Conservation (phyloP, 73 alveolate genomes). For the Paramecium tetraurelia region DNA sequence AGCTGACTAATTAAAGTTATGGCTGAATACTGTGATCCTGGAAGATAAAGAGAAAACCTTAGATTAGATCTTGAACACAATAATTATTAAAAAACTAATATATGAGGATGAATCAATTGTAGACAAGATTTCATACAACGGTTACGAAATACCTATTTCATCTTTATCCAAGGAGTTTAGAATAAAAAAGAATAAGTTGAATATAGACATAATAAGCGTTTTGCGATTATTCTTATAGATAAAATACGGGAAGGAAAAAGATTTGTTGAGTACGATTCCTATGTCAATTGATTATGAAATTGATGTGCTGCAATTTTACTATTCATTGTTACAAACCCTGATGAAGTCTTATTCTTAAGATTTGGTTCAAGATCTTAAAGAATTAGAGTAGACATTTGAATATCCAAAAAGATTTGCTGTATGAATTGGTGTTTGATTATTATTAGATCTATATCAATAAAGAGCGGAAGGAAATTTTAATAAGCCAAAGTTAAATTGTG, state of each 20-base stretch:
- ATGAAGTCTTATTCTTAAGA: background rate
- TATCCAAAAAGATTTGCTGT: background rate
- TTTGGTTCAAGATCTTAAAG: background rate
- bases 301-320: conserved; percentile 13
- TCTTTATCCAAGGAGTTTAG: conserved; percentile 49
- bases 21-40: conserved; percentile 41
- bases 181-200: conserved; percentile 23
- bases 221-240: conserved; percentile 48
- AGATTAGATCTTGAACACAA: conserved; percentile 8
- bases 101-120: background rate
- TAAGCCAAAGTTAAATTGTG: background rate
- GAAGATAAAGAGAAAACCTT: background rate
- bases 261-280: conserved; percentile 36
- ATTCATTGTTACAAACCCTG: background rate
- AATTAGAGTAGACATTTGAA: background rate
- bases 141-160: background rate
- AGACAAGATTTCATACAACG: background rate
- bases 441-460: background rate
- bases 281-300: conserved; percentile 41
- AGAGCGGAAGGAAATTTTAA: conserved; percentile 19
- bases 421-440: background rate
- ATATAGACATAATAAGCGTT: conserved; percentile 32
- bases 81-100: background rate
- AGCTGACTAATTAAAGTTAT: background rate
- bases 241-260: background rate